Percentiles rank a stretch among this genome's conserved stretches.
Evolutionary conservation across 768 basidiomycete species (phyloP).

Genomic region (Lyophyllum decastes): DNA sequence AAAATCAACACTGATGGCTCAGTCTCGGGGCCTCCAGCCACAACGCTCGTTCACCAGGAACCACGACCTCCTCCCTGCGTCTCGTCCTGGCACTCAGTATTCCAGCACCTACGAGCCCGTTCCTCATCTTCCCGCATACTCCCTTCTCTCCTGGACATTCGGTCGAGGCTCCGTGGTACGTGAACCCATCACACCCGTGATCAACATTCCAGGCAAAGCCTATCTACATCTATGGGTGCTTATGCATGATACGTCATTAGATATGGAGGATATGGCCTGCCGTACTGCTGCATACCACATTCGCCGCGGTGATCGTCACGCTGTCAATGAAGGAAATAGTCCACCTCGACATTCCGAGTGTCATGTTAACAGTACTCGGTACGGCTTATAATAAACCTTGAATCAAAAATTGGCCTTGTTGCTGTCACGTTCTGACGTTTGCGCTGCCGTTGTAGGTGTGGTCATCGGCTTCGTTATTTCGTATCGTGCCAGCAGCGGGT

Average conservation of each 20-base stretch:
- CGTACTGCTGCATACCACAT: conserved; percentile 59
- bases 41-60: conserved; percentile 22
- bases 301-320: conserved; percentile 52
- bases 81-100: conserved; percentile 4
- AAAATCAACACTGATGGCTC: not conserved
- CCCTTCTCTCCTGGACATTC: conserved; percentile 38
- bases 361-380: conserved; percentile 66
- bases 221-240: too few species aligned
- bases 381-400: too few species aligned
- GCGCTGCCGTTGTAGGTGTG: too few species aligned
- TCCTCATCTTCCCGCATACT: conserved; percentile 5
- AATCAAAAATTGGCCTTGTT: too few species aligned
- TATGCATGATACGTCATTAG: conserved; percentile 22
- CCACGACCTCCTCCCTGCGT: conserved; percentile 26
- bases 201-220: too few species aligned
- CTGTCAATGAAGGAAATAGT: conserved; percentile 40
- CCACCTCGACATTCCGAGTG: conserved; percentile 48
- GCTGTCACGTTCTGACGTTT: too few species aligned
- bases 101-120: not conserved
- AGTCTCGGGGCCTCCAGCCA: not conserved
- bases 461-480: conserved; percentile 68
- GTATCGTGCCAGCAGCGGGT: conserved; percentile 64
- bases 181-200: too few species aligned
- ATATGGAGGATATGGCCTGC: conserved; percentile 72
- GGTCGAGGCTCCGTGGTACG: conserved; percentile 45